phyloP scores from a whole-genome alignment of 768 basidiomycete genomes.

The Hericium alpestre region DNA sequence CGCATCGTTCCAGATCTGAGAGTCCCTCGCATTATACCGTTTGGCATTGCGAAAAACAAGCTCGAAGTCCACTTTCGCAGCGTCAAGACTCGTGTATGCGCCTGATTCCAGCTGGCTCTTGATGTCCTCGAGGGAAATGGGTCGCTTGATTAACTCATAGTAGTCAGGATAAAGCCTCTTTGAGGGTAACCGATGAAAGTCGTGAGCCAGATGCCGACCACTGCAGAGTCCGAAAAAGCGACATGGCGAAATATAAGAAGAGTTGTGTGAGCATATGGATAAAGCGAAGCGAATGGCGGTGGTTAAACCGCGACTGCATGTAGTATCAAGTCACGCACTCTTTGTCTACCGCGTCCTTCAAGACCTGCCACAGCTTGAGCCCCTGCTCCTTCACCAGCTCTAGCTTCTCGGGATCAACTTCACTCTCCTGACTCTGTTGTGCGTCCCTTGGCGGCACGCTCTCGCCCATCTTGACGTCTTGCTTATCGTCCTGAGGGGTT shows the following conservation, averaged over 20 bases:
- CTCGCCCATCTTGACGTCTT: slow-evolving; percentile 27
- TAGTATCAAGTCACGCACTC: slow-evolving; percentile 57
- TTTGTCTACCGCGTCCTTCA: slow-evolving; percentile 78
- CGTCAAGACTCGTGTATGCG: slow-evolving; percentile 51
- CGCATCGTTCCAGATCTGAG: slow-evolving; percentile 73
- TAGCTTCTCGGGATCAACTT: slow-evolving; percentile 14
- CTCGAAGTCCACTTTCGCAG: slow-evolving; percentile 63
- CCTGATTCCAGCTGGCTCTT: slow-evolving; percentile 61
- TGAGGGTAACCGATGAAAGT: slow-evolving; percentile 60
- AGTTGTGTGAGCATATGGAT: slow-evolving; percentile 13
- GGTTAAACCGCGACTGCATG: slow-evolving; percentile 18
- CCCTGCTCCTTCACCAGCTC: slow-evolving; percentile 53
- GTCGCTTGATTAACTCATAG: slow-evolving; percentile 66
- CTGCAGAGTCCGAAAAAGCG: slow-evolving; percentile 26
- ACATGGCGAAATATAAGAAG: slow-evolving; percentile 13
- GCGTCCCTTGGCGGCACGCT: slow-evolving; percentile 20
- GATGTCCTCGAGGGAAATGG: slow-evolving; percentile 85
- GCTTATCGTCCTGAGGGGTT: slow-evolving; percentile 27
- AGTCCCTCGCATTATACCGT: slow-evolving; percentile 72
- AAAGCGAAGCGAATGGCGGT: slow-evolving; percentile 14
- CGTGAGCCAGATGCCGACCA: slow-evolving; percentile 49
- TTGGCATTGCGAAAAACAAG: slow-evolving; percentile 74
- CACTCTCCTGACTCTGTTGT: slow-evolving; percentile 17
- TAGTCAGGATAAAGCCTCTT: slow-evolving; percentile 80
- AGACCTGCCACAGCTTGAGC: slow-evolving; percentile 61